Conservation (phyloP, 768 basidiomycete genomes). For the Russula virescens region DNA sequence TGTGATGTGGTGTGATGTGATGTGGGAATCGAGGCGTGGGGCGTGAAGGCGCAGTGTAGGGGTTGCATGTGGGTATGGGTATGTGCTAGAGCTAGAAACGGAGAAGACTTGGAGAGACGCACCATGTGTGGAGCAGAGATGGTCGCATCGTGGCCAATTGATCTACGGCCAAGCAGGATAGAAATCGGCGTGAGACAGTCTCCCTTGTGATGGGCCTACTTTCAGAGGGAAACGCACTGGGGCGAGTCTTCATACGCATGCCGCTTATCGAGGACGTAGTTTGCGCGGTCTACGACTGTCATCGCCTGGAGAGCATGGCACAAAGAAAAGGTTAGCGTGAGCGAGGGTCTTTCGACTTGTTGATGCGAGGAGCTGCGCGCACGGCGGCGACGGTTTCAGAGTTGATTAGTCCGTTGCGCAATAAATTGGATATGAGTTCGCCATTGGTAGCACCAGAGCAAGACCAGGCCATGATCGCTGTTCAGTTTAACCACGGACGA, state of each 20-base stretch:
- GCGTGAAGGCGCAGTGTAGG: too few species aligned
- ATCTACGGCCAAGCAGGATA: slow-evolving; percentile 3
- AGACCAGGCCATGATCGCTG: slow-evolving; percentile 71
- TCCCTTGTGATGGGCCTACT: not conserved
- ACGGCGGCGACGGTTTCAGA: slow-evolving; percentile 54
- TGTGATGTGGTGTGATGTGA: too few species aligned
- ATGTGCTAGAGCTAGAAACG: not conserved
- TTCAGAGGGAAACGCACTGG: slow-evolving; percentile 30
- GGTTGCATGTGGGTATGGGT: too few species aligned
- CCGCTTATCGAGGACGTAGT: slow-evolving; percentile 37
- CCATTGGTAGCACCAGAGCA: slow-evolving; percentile 63
- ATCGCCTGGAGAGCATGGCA: slow-evolving; percentile 34
- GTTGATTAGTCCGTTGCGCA: slow-evolving; percentile 45
- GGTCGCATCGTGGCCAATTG: slow-evolving; percentile 83
- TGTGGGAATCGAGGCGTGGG: too few species aligned
- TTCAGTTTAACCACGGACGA: too few species aligned
- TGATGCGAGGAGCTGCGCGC: slow-evolving; percentile 24
- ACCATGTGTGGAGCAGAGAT: slow-evolving; percentile 83
- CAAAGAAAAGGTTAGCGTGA: not conserved
- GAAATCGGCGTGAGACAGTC: not conserved
- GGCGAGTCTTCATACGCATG: slow-evolving; percentile 49
- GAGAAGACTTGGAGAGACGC: not conserved
- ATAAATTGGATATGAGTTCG: slow-evolving; percentile 70
- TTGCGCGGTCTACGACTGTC: slow-evolving; percentile 41
- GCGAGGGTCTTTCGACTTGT: not conserved